phyloP scores from a whole-genome alignment of 192 early-diverging fungal species.

The Lunasporangiospora selenospora region DNA sequence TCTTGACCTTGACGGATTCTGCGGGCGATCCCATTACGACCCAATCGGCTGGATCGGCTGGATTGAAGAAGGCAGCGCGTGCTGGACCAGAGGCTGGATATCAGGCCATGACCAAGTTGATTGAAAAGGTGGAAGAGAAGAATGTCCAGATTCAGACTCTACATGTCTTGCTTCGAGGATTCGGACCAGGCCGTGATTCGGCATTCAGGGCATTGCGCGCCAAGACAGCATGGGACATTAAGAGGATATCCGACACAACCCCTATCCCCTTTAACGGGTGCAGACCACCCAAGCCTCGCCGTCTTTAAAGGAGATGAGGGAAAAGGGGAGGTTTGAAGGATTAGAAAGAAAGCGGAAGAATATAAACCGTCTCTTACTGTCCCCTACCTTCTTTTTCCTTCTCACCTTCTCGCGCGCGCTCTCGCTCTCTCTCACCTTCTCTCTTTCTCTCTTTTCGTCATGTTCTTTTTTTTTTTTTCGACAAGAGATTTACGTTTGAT shows the following conservation, averaged over 20 bases:
- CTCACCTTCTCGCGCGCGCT: too few relatives aligned
- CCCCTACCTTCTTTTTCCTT: too few relatives aligned
- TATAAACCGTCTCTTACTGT: too few relatives aligned
- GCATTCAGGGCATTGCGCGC: conserved; percentile 85
- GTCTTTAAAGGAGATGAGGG: conserved; percentile 65
- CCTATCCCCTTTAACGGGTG: conserved; percentile 91
- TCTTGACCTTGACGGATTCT: conserved; percentile 78
- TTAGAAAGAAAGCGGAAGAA: background rate
- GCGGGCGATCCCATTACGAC: conserved; percentile 74
- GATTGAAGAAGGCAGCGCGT: conserved; percentile 89
- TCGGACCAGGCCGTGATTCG: conserved; percentile 91
- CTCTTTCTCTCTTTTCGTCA: too few relatives aligned
- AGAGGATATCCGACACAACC: conserved; percentile 86
- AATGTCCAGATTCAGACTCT: conserved; percentile 66
- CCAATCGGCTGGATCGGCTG: conserved; percentile 81
- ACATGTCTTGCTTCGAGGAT: conserved; percentile 87
- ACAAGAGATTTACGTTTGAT: too few relatives aligned
- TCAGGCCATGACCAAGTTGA: conserved; percentile 80
- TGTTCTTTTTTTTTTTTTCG: too few relatives aligned
- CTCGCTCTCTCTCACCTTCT: too few relatives aligned
- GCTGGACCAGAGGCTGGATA: conserved; percentile 92
- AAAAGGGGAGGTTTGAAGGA: too few relatives aligned
- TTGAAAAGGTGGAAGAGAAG: conserved; percentile 71
- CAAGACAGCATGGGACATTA: conserved; percentile 77
- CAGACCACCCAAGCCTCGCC: conserved; percentile 86